A percentile compares a stretch with the other conserved stretches of the same genome.
phyloP scores from a whole-genome alignment of 306 rosid species.

The Prosopis cineraria region DNA sequence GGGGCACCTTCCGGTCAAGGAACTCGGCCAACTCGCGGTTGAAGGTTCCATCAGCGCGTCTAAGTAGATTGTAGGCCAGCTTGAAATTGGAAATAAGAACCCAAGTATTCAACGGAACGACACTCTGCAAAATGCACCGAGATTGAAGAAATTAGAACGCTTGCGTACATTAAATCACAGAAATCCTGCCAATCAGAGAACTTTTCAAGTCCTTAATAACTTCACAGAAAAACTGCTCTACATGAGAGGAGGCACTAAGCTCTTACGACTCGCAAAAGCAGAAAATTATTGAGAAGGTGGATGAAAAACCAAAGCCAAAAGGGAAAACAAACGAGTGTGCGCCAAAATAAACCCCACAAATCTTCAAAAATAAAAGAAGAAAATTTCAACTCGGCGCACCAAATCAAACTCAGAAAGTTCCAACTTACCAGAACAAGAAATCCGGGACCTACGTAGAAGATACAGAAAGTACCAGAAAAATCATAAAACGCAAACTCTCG shows the following conservation, averaged over 20 bases:
- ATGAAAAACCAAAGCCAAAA: slow-evolving; percentile 11
- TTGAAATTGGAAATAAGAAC: slow-evolving; percentile 93
- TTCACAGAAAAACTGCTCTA: neutral
- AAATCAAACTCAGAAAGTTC: slow-evolving; percentile 40
- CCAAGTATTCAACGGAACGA: slow-evolving; percentile 95
- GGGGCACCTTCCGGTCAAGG: slow-evolving; percentile 80
- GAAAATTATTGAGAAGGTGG: slow-evolving; percentile 3
- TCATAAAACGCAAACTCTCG: slow-evolving; percentile 30
- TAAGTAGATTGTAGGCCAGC: slow-evolving; percentile 82
- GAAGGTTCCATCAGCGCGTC: slow-evolving; percentile 90
- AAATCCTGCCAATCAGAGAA: slow-evolving; percentile 6
- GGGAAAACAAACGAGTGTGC: slow-evolving; percentile 2
- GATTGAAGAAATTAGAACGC: slow-evolving; percentile 30
- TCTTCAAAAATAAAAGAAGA: slow-evolving; percentile 28
- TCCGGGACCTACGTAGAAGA: slow-evolving; percentile 38
- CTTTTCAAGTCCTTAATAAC: neutral
- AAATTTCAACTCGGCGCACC: slow-evolving; percentile 21
- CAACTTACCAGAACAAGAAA: slow-evolving; percentile 56
- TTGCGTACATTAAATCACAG: slow-evolving; percentile 13
- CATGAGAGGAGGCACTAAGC: neutral
- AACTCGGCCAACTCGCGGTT: slow-evolving; percentile 82
- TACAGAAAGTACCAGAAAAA: slow-evolving; percentile 36
- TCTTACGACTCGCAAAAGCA: neutral
- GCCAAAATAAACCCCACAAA: slow-evolving; percentile 21
- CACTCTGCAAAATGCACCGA: slow-evolving; percentile 51